phyloP scores from a whole-genome alignment of 495 filamentous ascomycete genomes.

The Melanomma pulvis-pyrius region DNA sequence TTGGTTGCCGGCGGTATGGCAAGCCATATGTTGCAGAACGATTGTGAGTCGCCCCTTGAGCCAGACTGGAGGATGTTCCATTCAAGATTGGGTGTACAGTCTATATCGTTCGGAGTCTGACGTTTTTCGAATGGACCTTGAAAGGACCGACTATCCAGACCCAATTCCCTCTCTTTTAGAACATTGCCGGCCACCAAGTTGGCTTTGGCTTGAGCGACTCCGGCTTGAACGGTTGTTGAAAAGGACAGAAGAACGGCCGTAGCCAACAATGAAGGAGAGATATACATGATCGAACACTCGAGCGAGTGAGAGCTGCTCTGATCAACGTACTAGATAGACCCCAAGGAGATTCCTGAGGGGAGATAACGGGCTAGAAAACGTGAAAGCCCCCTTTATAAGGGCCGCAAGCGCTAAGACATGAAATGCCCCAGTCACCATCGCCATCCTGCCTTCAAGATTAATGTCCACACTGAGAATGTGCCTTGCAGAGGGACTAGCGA shows the following conservation, averaged over 20 bases:
- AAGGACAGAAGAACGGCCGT: constrained; percentile 26
- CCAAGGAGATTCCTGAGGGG: constrained; percentile 8
- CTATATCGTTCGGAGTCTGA: background rate
- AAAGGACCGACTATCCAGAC: background rate
- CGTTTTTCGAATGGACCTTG: constrained; percentile 2
- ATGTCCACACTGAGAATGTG: constrained; percentile 25
- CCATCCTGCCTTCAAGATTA: constrained; percentile 28
- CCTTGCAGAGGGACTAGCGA: constrained; percentile 33
- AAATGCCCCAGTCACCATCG: background rate
- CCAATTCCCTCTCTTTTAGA: background rate
- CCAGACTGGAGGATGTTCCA: background rate
- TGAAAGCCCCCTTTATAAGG: constrained; percentile 29
- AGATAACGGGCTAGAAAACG: constrained; percentile 8
- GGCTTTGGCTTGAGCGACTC: constrained; percentile 7
- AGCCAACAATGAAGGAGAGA: constrained; percentile 27
- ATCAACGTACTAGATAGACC: constrained; percentile 17
- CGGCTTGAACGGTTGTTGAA: constrained; percentile 5
- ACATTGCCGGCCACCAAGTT: background rate
- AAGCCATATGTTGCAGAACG: constrained; percentile 25
- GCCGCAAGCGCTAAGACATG: constrained; percentile 9
- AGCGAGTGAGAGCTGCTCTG: constrained; percentile 30
- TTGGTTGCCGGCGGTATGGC: constrained; percentile 24
- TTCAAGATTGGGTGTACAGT: background rate
- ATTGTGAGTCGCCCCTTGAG: background rate
- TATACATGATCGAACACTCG: constrained; percentile 32